Evolutionary conservation across 768 basidiomycete species (phyloP).

Genomic region (Filobasidium wieringae): DNA sequence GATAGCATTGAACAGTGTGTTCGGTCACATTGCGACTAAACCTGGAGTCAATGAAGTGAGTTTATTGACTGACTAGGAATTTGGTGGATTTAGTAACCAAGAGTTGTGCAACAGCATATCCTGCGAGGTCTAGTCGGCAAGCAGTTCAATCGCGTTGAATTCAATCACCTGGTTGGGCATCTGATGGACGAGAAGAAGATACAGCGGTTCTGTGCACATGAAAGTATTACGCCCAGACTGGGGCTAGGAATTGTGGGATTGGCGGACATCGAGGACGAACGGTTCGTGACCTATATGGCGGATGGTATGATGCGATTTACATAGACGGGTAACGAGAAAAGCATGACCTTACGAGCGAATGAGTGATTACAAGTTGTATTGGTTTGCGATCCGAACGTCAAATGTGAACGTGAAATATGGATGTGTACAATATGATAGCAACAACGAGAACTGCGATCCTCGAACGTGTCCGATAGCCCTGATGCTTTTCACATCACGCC

Average conservation of each 20-base stretch:
- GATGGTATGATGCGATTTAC: neutral
- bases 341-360: neutral
- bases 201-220: neutral
- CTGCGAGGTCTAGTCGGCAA: conserved; percentile 14
- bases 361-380: too few species aligned
- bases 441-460: too few species aligned
- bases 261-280: neutral
- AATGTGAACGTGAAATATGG: too few species aligned
- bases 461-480: too few species aligned
- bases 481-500: neutral
- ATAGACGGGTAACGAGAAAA: neutral
- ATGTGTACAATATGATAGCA: too few species aligned
- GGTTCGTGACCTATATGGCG: neutral
- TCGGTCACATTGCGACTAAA: conserved; percentile 14
- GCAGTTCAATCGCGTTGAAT: conserved; percentile 25
- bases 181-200: conserved; percentile 11
- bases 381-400: too few species aligned
- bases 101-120: neutral
- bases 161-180: conserved; percentile 24
- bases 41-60: conserved; percentile 32
- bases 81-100: neutral
- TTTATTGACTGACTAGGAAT: neutral
- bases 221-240: neutral
- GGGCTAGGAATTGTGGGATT: neutral
- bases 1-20: conserved; percentile 11